Conservation (phyloP, 345 rosid genomes). For the Acer yangbiense region DNA sequence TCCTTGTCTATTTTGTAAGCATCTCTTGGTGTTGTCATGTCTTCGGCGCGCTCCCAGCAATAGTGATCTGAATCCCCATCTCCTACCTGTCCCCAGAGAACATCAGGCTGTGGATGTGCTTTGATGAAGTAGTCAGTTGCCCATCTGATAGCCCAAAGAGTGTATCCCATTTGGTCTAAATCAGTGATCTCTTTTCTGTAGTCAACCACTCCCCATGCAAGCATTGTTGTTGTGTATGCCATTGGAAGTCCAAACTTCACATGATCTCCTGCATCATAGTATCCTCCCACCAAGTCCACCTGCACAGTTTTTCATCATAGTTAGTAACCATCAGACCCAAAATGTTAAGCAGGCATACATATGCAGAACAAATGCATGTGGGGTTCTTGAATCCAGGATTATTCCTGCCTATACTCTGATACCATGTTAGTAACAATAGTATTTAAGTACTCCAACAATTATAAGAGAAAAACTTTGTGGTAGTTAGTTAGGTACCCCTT, state of each 20-base stretch:
- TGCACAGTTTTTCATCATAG: constrained; percentile 14
- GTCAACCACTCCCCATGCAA: constrained; percentile 75
- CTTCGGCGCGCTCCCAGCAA: constrained; percentile 89
- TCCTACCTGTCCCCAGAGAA: constrained; percentile 87
- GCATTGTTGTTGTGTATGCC: constrained; percentile 76
- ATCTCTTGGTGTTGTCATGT: constrained; percentile 84
- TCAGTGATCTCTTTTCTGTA: constrained; percentile 56
- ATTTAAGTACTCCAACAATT: no score
- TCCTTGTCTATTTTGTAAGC: constrained; percentile 68
- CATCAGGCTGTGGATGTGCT: constrained; percentile 71
- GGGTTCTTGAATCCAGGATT: no score
- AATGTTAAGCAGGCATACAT: no score
- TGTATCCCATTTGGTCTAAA: constrained; percentile 56
- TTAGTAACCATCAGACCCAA: no score
- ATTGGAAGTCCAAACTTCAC: constrained; percentile 91
- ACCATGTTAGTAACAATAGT: no score
- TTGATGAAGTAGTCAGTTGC: constrained; percentile 82
- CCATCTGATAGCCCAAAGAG: constrained; percentile 73
- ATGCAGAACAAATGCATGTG: no score
- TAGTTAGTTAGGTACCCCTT: constrained; percentile 40
- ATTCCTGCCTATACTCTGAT: no score
- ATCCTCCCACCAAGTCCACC: constrained; percentile 87
- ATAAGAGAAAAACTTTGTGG: no score
- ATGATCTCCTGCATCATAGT: constrained; percentile 92
- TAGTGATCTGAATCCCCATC: constrained; percentile 86